Conservation (phyloP, 352 stramenopile species). For the Nothophytophthora sp. region DNA sequence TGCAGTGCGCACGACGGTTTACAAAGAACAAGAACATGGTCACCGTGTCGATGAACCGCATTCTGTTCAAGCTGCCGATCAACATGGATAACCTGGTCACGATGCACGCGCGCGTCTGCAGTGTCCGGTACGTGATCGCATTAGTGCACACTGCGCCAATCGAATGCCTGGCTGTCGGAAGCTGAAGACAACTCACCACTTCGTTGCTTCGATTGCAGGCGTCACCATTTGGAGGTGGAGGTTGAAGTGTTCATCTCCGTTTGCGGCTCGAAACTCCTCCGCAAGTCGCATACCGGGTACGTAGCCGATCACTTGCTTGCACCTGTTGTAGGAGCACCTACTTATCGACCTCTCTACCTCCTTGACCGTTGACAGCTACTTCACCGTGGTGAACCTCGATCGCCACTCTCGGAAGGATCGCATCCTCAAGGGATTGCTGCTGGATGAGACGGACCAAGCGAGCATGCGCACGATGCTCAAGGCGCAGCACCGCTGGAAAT, state of each 20-base stretch:
- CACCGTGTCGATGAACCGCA: conserved; percentile 65
- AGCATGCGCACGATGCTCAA: conserved; percentile 66
- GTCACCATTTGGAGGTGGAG: conserved; percentile 58
- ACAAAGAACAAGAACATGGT: conserved; percentile 68
- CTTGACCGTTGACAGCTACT: conserved; percentile 34
- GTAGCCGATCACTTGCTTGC: too few species aligned
- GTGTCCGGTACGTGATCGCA: conserved; percentile 54
- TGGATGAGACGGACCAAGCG: conserved; percentile 56
- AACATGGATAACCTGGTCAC: conserved; percentile 57
- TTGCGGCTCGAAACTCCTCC: conserved; percentile 29
- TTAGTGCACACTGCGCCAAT: too few species aligned
- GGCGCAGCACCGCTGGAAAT: conserved; percentile 64
- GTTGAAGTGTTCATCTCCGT: conserved; percentile 70
- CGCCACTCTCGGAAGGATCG: conserved; percentile 36
- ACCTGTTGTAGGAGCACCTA: too few species aligned
- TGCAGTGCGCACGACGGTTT: conserved; percentile 64
- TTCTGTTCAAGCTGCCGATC: conserved; percentile 70
- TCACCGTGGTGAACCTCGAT: conserved; percentile 66
- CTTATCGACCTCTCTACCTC: not conserved
- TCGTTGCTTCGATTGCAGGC: too few species aligned
- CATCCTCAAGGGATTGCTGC: conserved; percentile 45
- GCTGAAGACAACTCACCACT: too few species aligned
- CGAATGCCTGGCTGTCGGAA: too few species aligned
- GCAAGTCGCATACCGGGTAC: conserved; percentile 49
- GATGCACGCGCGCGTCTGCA: conserved; percentile 54